These are phyloP conservation scores for Suillus spraguei DNA, from an alignment of 768 basidiomycete genomes.

Conservation along the genomic window DNA sequence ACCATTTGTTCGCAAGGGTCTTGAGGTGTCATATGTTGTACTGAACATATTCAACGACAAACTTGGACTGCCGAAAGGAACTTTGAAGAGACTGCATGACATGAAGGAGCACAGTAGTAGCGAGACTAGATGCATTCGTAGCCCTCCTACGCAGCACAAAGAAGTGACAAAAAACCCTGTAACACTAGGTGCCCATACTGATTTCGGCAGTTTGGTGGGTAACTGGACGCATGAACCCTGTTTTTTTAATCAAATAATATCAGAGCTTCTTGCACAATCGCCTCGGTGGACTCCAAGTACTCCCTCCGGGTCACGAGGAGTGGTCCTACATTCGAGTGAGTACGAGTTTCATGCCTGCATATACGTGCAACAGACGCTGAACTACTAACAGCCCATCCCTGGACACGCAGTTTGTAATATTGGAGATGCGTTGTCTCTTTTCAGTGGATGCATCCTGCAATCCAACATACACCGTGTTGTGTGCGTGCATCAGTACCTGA, in stretches of 20 bases:
- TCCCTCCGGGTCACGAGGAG: constrained; percentile 56
- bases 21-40: constrained; percentile 54
- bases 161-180: constrained; percentile 35
- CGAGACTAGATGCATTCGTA: constrained; percentile 58
- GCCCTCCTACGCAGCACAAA: constrained; percentile 39
- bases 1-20: constrained; percentile 59
- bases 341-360: background rate
- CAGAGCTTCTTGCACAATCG: constrained; percentile 72
- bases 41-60: constrained; percentile 59
- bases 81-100: constrained; percentile 45
- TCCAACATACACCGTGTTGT: constrained; percentile 68
- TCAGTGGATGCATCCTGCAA: constrained; percentile 64
- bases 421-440: constrained; percentile 62
- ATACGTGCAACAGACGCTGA: background rate
- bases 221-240: too few relatives aligned
- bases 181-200: constrained; percentile 58
- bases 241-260: too few relatives aligned
- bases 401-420: constrained; percentile 62
- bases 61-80: constrained; percentile 53
- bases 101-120: constrained; percentile 52
- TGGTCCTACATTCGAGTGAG: constrained; percentile 71
- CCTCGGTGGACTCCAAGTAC: constrained; percentile 70
- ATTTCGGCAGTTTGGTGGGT: constrained; percentile 67
- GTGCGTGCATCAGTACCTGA: background rate
- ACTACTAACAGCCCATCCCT: constrained; percentile 44